Percentiles rank a stretch among this genome's conserved stretches.
Evolutionary conservation across 2,329 filamentous ascomycete species (phyloP).

Genomic region (Chaetomium olivaceum): DNA sequence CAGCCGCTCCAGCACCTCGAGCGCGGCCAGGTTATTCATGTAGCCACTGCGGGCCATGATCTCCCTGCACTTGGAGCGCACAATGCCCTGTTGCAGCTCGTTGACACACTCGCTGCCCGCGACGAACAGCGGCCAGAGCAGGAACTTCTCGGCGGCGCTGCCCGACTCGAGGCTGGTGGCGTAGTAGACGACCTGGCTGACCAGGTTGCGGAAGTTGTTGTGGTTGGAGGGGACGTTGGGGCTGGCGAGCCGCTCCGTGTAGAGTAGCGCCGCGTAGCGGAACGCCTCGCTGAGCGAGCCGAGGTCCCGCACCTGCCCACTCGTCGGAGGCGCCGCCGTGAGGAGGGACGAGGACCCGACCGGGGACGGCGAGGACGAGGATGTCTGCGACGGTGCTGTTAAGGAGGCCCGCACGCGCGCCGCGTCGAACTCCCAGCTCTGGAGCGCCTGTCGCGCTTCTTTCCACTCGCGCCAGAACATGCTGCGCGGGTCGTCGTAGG

Average conservation of each 20-base stretch:
- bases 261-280: constrained; percentile 83
- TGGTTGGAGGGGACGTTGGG: constrained; percentile 72
- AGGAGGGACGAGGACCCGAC: constrained; percentile 12
- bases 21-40: constrained; percentile 84
- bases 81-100: constrained; percentile 73
- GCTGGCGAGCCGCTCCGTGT: constrained; percentile 82
- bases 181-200: constrained; percentile 80
- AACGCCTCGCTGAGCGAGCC: constrained; percentile 86
- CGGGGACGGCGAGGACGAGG: not conserved
- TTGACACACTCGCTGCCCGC: constrained; percentile 86
- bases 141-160: constrained; percentile 77
- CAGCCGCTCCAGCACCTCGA: constrained; percentile 82
- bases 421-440: constrained; percentile 76
- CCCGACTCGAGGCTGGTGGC: constrained; percentile 75
- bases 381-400: constrained; percentile 10
- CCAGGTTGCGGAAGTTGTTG: constrained; percentile 78
- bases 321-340: constrained; percentile 43
- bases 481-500: constrained; percentile 59
- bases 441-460: constrained; percentile 71
- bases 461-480: constrained; percentile 88
- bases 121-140: constrained; percentile 92
- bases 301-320: constrained; percentile 70
- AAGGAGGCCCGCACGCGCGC: constrained; percentile 53
- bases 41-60: constrained; percentile 89
- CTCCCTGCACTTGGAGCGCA: constrained; percentile 77